A percentile compares a stretch with the other conserved stretches of the same genome.
Conservation (phyloP, 169 alveolate species). For the Plasmodium vivax region DNA sequence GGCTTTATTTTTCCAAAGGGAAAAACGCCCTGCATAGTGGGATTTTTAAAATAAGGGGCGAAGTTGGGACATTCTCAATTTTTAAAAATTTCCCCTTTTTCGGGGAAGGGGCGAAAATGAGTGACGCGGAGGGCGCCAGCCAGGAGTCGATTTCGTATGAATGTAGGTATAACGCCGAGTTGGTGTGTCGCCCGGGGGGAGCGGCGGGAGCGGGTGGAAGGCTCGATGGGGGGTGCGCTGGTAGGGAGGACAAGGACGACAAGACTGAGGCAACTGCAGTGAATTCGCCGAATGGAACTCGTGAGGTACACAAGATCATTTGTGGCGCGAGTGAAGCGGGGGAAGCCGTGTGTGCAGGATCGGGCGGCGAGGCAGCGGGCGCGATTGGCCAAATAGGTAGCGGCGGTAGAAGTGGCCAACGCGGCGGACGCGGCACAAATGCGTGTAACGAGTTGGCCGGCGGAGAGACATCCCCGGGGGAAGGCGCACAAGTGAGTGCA, state of each 20-base stretch:
- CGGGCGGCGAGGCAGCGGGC: not conserved
- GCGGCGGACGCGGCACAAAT: not conserved
- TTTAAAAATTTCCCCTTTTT: slow-evolving; percentile 35
- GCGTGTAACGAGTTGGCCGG: not conserved
- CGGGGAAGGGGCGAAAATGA: not conserved
- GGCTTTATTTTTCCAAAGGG: slow-evolving; percentile 28
- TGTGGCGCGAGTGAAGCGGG: not conserved
- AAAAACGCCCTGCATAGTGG: slow-evolving; percentile 10
- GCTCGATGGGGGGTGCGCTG: not conserved
- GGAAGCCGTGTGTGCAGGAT: not conserved
- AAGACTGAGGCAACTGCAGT: not conserved
- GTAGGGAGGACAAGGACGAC: not conserved
- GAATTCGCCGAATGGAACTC: not conserved
- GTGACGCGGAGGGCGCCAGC: not conserved
- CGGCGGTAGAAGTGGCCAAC: not conserved
- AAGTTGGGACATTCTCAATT: slow-evolving; percentile 23
- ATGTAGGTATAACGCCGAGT: not conserved
- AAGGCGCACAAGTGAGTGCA: not conserved
- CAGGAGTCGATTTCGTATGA: not conserved
- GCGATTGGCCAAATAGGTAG: not conserved
- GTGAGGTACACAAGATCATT: not conserved
- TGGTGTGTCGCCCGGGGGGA: not conserved
- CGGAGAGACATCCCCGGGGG: not conserved
- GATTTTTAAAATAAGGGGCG: slow-evolving; percentile 24
- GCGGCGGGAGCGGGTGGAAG: not conserved